Percentiles rank a stretch among this genome's conserved stretches.
phyloP scores from a whole-genome alignment of 2,329 filamentous ascomycete species.

The Proliferodiscus dingleyae region DNA sequence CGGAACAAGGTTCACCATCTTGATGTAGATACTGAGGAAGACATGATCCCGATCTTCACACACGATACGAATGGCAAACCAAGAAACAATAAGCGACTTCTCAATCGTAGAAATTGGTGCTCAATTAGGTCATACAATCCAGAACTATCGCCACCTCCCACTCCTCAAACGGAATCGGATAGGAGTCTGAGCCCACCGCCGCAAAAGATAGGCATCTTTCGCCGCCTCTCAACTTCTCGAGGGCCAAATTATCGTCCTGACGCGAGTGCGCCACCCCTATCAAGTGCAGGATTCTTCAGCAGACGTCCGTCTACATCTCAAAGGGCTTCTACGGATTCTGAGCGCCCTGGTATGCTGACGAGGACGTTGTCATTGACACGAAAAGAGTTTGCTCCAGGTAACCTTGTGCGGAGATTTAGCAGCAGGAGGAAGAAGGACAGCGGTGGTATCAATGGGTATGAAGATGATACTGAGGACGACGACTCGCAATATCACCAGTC shows the following conservation, averaged over 20 bases:
- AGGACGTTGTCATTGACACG: conserved; percentile 59
- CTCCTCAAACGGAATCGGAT: conserved; percentile 50
- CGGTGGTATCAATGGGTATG: conserved; percentile 52
- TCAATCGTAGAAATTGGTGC: conserved; percentile 94
- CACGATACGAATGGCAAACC: conserved; percentile 85
- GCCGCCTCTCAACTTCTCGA: conserved; percentile 30
- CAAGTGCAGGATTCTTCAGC: conserved; percentile 30
- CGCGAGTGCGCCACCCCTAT: conserved; percentile 21
- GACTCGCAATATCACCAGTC: conserved; percentile 11
- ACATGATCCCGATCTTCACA: conserved; percentile 91
- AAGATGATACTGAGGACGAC: conserved; percentile 36
- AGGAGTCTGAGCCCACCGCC: conserved; percentile 36
- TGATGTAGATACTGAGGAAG: conserved; percentile 77
- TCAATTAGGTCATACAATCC: conserved; percentile 82
- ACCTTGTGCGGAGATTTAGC: conserved; percentile 41
- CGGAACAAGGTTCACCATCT: conserved; percentile 77
- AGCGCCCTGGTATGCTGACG: conserved; percentile 39
- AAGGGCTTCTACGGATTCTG: conserved; percentile 35
- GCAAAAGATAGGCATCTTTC: conserved; percentile 23
- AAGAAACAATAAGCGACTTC: conserved; percentile 83
- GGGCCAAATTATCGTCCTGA: conserved; percentile 29
- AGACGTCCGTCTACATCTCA: conserved; percentile 40
- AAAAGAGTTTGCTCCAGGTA: conserved; percentile 41
- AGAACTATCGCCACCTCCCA: conserved; percentile 66
- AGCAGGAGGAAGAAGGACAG: conserved; percentile 40